Evolutionary conservation across 2,329 filamentous ascomycete genomes (phyloP).

Genomic region (Xylariaceae sp.): DNA sequence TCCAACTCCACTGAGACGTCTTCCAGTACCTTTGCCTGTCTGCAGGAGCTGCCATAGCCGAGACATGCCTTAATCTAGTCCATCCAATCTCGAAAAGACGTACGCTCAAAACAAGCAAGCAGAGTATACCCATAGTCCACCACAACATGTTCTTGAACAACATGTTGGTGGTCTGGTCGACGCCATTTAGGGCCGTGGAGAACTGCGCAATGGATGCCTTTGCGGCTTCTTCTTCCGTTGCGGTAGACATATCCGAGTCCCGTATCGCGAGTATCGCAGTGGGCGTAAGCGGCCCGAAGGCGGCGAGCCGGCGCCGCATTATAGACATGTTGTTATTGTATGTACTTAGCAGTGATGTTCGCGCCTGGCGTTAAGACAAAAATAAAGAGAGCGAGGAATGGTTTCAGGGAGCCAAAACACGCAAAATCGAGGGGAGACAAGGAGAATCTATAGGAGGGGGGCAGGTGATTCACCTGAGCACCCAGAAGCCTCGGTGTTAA

Average conservation of each 20-base stretch:
- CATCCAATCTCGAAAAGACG: conserved; percentile 57
- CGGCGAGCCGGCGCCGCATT: conserved; percentile 39
- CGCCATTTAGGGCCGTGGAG: conserved; percentile 59
- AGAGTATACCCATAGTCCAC: conserved; percentile 63
- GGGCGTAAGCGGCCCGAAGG: conserved; percentile 31
- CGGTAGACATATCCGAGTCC: conserved; percentile 26
- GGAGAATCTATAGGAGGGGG: conserved; percentile 31
- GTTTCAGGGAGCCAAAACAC: conserved; percentile 6
- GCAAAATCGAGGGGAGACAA: conserved; percentile 22
- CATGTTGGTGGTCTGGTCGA: conserved; percentile 61
- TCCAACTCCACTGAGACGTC: conserved; percentile 59
- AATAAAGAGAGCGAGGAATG: conserved; percentile 12
- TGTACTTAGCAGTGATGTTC: conserved; percentile 10
- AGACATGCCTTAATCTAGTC: conserved; percentile 61
- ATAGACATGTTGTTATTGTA: conserved; percentile 33
- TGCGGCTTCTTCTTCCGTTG: conserved; percentile 21
- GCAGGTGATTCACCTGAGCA: conserved; percentile 16
- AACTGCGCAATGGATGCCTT: conserved; percentile 58
- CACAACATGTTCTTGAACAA: conserved; percentile 60
- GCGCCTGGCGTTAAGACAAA: conserved; percentile 5
- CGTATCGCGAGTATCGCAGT: conserved; percentile 34
- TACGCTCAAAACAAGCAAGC: conserved; percentile 54
- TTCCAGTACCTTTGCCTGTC: conserved; percentile 63
- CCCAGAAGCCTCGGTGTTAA: conserved; percentile 30
- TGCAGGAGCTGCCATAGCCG: conserved; percentile 57